Conservation (phyloP, 345 rosid genomes). For the Acer negundo region DNA sequence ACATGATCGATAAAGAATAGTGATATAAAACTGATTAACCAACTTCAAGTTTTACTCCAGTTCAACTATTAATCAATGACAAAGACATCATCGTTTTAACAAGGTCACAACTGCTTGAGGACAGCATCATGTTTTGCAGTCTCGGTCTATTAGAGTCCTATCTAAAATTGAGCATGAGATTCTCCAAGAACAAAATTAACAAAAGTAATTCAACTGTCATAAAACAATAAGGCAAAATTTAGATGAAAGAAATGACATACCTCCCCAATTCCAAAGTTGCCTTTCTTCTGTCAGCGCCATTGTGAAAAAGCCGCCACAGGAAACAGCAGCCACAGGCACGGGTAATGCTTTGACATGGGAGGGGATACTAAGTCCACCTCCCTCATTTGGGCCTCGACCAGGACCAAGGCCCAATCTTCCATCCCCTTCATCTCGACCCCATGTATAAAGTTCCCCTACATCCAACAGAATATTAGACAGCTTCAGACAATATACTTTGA, state of each 20-base stretch:
- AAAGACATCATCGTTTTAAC: not conserved
- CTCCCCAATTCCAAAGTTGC: slow-evolving; percentile 97
- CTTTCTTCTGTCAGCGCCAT: slow-evolving; percentile 72
- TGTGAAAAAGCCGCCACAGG: slow-evolving; percentile 94
- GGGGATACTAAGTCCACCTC: slow-evolving; percentile 91
- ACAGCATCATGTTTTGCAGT: not conserved
- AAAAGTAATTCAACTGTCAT: not conserved
- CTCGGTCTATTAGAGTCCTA: not conserved
- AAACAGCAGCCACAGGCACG: slow-evolving; percentile 68
- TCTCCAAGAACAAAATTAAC: not conserved
- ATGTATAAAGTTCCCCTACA: slow-evolving; percentile 77
- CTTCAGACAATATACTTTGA: not conserved
- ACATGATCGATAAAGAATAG: not conserved
- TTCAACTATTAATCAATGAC: not conserved
- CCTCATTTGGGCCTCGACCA: slow-evolving; percentile 88
- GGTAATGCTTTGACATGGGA: slow-evolving; percentile 69
- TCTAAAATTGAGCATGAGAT: not conserved
- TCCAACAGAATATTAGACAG: slow-evolving; percentile 18
- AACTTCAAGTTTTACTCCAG: not conserved
- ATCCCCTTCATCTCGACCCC: slow-evolving; percentile 98
- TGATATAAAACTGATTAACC: not conserved
- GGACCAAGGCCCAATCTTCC: slow-evolving; percentile 97
- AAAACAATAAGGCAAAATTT: not conserved
- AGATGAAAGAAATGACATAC: slow-evolving; percentile 27
- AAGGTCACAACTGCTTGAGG: not conserved